These are phyloP conservation scores for Penicillium bialowiezense DNA, from an alignment of 495 filamentous ascomycete genomes.

Conservation along the genomic window DNA sequence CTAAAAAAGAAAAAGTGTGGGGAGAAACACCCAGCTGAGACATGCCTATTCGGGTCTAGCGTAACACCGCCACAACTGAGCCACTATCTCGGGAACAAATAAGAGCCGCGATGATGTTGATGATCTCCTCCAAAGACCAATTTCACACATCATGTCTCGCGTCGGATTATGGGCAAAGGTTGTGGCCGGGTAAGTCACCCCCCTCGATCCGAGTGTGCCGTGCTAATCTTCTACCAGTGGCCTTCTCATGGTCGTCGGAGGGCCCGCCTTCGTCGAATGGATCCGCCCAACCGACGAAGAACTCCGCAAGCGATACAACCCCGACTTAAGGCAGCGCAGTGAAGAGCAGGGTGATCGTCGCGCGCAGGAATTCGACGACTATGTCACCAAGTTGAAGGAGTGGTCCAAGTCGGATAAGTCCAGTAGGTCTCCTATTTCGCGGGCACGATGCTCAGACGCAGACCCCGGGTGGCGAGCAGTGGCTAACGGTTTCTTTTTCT, in stretches of 20 bases:
- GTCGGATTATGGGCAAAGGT: constrained; percentile 55
- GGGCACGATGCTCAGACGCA: background rate
- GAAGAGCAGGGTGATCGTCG: constrained; percentile 68
- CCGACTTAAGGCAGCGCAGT: constrained; percentile 82
- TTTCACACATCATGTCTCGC: constrained; percentile 43
- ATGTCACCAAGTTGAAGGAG: constrained; percentile 77
- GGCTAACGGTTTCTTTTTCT: constrained; percentile 21
- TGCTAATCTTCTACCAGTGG: constrained; percentile 48
- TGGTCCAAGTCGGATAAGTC: constrained; percentile 89
- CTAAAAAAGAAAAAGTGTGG: constrained; percentile 1
- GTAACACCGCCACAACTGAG: constrained; percentile 16
- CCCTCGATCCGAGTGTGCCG: background rate
- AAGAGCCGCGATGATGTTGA: constrained; percentile 20
- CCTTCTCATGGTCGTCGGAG: constrained; percentile 68
- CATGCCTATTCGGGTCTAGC: background rate
- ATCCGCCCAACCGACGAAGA: constrained; percentile 87
- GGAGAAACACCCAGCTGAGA: background rate
- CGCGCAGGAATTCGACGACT: constrained; percentile 84
- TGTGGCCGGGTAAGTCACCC: constrained; percentile 43
- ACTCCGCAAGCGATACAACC: constrained; percentile 88
- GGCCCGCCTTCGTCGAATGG: constrained; percentile 77
- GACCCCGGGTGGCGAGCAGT: background rate
- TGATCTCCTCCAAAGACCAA: constrained; percentile 11
- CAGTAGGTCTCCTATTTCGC: constrained; percentile 45
- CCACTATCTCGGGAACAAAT: constrained; percentile 17